Conservation (phyloP, 2,329 filamentous ascomycete genomes). For the Didymosphaeria variabile region DNA sequence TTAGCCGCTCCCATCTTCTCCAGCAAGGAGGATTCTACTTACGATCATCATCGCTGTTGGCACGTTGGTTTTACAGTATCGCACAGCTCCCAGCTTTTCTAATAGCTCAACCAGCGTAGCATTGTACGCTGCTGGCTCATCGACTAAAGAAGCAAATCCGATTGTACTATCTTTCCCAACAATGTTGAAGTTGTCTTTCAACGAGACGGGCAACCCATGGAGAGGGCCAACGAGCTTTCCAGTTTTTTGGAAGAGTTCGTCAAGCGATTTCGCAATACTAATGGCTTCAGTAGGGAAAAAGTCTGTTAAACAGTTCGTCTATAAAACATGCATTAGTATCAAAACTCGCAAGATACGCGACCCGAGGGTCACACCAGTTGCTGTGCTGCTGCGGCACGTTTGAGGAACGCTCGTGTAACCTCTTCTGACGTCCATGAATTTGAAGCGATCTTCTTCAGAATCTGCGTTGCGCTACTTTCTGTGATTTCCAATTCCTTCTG, state of each 20-base stretch:
- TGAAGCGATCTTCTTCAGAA: constrained; percentile 53
- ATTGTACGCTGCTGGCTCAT: constrained; percentile 65
- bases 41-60: constrained; percentile 74
- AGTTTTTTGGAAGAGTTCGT: constrained; percentile 59
- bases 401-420: constrained; percentile 64
- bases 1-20: background rate
- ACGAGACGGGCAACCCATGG: constrained; percentile 71
- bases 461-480: constrained; percentile 49
- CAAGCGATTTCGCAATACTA: constrained; percentile 60
- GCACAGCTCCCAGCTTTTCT: constrained; percentile 67
- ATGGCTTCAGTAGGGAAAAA: constrained; percentile 65
- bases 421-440: constrained; percentile 61
- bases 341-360: background rate
- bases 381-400: constrained; percentile 63
- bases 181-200: constrained; percentile 77
- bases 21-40: constrained; percentile 15
- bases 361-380: constrained; percentile 56
- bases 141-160: constrained; percentile 70
- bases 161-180: constrained; percentile 67
- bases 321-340: background rate
- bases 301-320: constrained; percentile 70
- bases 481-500: constrained; percentile 62
- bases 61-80: constrained; percentile 77
- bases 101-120: constrained; percentile 67
- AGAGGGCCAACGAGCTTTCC: constrained; percentile 67